Conservation (phyloP, 2,329 filamentous ascomycete genomes). For the Calonectria multiphialidica region DNA sequence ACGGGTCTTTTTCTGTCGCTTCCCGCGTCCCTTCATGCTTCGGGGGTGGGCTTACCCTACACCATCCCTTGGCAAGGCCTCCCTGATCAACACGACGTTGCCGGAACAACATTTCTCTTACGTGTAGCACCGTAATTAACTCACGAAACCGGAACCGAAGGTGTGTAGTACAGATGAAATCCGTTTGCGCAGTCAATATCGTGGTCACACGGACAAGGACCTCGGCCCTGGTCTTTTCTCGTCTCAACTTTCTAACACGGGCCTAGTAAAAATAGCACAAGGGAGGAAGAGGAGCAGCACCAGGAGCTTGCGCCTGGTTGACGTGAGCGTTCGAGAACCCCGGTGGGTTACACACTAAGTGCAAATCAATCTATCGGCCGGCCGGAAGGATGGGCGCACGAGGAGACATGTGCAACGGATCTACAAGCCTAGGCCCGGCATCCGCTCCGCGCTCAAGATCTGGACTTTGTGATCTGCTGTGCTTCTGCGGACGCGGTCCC, state of each 20-base stretch:
- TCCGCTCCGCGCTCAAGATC: background rate
- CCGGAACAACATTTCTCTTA: background rate
- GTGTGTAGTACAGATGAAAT: background rate
- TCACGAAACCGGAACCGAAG: background rate
- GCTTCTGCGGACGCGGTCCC: background rate
- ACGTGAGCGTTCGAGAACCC: constrained; percentile 1
- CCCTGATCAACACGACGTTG: background rate
- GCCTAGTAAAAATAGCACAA: background rate
- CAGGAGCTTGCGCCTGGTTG: background rate
- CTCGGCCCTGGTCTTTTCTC: background rate
- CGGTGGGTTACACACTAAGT: background rate
- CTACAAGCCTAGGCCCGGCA: background rate
- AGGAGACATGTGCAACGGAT: constrained; percentile 1
- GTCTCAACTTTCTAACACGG: background rate
- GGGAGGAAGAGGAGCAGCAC: too few relatives aligned
- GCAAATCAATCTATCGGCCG: background rate
- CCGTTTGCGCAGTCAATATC: background rate
- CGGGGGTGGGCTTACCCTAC: background rate
- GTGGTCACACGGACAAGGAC: background rate
- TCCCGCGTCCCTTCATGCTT: background rate
- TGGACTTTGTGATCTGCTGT: background rate
- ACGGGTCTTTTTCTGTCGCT: background rate
- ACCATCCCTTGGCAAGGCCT: background rate
- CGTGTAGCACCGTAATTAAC: background rate
- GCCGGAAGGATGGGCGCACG: background rate